phyloP scores from a whole-genome alignment of 495 filamentous ascomycete species.

The Penicillium macrosclerotiorum region DNA sequence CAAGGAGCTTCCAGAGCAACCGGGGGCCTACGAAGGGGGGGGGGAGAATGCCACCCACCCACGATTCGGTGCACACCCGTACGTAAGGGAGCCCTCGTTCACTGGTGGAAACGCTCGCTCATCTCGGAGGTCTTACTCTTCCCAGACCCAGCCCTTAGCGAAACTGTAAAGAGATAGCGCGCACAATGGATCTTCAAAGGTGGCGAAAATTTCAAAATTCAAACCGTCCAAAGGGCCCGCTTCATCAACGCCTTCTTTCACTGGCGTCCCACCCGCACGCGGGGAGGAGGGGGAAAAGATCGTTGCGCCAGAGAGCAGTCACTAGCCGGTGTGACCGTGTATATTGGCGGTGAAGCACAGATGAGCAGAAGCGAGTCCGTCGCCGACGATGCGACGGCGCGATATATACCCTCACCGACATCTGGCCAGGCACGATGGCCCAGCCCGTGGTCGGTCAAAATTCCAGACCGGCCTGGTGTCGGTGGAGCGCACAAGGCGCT shows the following conservation, averaged over 20 bases:
- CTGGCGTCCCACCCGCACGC: background rate
- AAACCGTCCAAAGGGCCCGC: background rate
- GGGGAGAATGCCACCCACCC: no score
- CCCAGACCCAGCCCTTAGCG: conserved; percentile 26
- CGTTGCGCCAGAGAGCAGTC: no score
- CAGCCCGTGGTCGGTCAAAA: conserved; percentile 5
- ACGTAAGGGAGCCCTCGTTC: conserved; percentile 10
- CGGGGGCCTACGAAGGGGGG: no score
- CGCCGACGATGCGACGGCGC: background rate
- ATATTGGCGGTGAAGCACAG: conserved; percentile 18
- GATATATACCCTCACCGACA: conserved; percentile 19
- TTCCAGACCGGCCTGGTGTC: conserved; percentile 26
- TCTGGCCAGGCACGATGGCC: no score
- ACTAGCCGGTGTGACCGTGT: conserved; percentile 2
- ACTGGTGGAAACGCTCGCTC: conserved; percentile 9
- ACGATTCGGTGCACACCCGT: no score
- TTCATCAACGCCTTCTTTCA: background rate
- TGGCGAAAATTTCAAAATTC: background rate
- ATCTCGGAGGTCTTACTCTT: conserved; percentile 12
- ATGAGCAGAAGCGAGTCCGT: conserved; percentile 1
- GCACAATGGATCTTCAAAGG: conserved; percentile 17
- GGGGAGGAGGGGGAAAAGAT: no score
- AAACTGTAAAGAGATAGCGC: conserved; percentile 27
- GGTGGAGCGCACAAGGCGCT: conserved; percentile 3
- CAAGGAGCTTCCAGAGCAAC: no score